Base-by-base conservation (phyloP, 2,329 filamentous ascomycete genomes). In the Xylariaceae sp. region DNA sequence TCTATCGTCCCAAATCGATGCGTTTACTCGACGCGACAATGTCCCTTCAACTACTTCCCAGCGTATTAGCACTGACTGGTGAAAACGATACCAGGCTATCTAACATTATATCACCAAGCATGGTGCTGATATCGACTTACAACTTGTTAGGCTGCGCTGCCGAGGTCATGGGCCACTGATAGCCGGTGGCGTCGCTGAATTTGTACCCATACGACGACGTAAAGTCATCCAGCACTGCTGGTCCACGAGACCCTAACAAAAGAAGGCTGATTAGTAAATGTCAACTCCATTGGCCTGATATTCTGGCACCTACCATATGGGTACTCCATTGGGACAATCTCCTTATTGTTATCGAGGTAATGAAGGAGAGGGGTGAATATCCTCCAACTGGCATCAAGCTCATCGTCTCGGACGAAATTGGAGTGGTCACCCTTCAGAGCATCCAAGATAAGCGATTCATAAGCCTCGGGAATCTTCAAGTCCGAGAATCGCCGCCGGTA, bases 261-360 rank as follows among this genome's bases (percentile, higher is more conserved):
- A 23, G 23, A 8, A 11, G n/a, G 42, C 29, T n/a, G 13, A 41
- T 56, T 20, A 59, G 30, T 8, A 13, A n/a, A 10, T 4, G 9
- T 16, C 9, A 26, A 18, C 26, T 23, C 3, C 13, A n/a, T 26
- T 21, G 18, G 33, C 24, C 43, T 4, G 21, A 11, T 15, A 11
- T 6, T 24, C 21, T 27, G 18, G 18, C 36, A 74, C 89, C 78
- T 78, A 97, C 94, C 94, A 72, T 99, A 99, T 63, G 95, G 93
- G 78, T 99, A 99, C 71, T 97, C 93, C 94, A 99, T 99, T 21
- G 94, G 94, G 56, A 96, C 90, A 63, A 99, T 97, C 78, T 99
- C 94, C 83, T 96, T 96, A 83, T 97, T 97, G 72, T 97, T 92
- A 63, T 99, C 95, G 10, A 99, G 85, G 77, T 99, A 99, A 81